Base-by-base conservation (phyloP, 495 filamentous ascomycete species). In the Halenospora varia region DNA sequence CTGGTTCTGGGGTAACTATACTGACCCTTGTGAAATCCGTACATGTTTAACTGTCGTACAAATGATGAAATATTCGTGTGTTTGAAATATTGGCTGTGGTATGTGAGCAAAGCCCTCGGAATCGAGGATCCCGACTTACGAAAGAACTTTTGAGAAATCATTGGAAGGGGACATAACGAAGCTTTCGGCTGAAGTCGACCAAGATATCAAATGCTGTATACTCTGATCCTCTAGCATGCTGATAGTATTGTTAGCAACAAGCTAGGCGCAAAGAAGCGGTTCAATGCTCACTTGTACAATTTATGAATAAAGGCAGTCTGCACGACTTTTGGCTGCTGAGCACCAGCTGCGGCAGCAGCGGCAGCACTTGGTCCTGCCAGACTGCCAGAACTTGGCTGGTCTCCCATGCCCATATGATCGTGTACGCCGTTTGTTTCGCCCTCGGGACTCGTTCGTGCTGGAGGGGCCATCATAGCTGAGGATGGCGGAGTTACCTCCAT, bases 231-330 rank as follows among this genome's bases (percentile, higher is more conserved):
- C 94, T 54, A 98, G 77, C 94, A 98, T 98, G 73, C 93, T 97
- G 63, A 61, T n/a, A 18, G 54, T 23, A 42, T 22, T 46, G 67
- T 82, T 68, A 87, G 77, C 65, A 52, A 22, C 39, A 15, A 22
- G 46, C 19, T 23, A 19, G 17, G 54, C 40, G 29, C 39, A 61
- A 59, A 48, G 19, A 25, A 51, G 23, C 59, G 29, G 52, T 9
- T 46, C 44, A 22, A 46, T 17, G 75, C 87, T 55, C 80, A 97
- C 93, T 96, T 98, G 82, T 97, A 98, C 17, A 98, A 82, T 71
- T 98, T 98, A 71, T 98, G 94, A 59, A 98, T 97, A 68, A 98
- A 98, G n/a, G 94, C 94, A 22, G 94, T 97, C 73, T 98, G 94
- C 25, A 97, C 90, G 54, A 96, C 92, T 74, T 98, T 98, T 55